These are phyloP conservation scores for Periconia sp. DNA, from an alignment of 2,329 filamentous ascomycete genomes.

Conservation along the genomic window DNA sequence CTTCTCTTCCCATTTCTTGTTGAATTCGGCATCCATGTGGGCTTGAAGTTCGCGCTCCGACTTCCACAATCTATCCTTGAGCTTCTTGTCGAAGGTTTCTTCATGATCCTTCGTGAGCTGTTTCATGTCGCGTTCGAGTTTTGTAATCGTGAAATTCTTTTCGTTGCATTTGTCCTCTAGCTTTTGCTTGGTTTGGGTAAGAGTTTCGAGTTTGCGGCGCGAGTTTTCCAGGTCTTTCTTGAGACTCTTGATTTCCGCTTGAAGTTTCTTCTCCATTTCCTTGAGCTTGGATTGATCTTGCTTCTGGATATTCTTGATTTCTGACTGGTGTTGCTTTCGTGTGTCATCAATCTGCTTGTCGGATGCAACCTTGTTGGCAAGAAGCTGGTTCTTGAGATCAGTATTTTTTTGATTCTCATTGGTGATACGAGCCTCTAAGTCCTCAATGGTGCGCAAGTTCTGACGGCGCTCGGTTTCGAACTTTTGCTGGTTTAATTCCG, in stretches of 20 bases:
- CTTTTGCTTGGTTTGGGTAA: no score
- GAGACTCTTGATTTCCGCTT: neutral
- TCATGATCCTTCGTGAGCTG: neutral
- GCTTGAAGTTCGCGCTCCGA: neutral
- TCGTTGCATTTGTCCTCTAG: no score
- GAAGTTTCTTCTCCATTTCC: slow-evolving; percentile 51
- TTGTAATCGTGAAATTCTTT: neutral
- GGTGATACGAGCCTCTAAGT: neutral
- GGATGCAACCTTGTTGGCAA: neutral
- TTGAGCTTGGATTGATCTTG: slow-evolving; percentile 51
- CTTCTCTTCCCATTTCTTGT: neutral
- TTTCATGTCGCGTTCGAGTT: neutral
- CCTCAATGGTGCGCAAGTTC: neutral
- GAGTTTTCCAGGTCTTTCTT: no score
- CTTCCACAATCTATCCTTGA: neutral
- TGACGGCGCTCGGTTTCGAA: neutral
- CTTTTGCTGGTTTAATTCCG: neutral
- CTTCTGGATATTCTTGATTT: neutral
- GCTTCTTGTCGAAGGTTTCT: neutral
- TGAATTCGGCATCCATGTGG: neutral
- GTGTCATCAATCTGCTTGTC: neutral
- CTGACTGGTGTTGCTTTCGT: neutral
- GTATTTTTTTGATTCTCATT: neutral
- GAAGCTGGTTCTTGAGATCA: neutral
- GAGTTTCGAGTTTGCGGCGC: no score